phyloP scores from a whole-genome alignment of 2,329 filamentous ascomycete genomes.

The Pyrenophora seminiperda region DNA sequence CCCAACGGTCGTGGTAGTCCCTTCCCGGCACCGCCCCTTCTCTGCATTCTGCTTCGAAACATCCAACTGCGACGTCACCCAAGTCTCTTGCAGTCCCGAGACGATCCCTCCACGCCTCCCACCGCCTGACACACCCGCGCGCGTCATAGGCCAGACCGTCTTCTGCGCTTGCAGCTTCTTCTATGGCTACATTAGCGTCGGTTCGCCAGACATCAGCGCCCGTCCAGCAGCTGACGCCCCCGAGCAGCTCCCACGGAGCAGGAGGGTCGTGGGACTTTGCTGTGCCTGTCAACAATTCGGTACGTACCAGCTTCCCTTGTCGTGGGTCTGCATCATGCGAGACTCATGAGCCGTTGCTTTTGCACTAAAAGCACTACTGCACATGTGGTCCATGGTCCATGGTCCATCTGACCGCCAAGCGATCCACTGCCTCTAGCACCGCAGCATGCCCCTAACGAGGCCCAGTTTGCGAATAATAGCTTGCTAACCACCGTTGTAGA shows the following conservation, averaged over 20 bases:
- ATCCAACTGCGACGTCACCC: conserved; percentile 3
- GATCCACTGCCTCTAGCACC: conserved; percentile 1
- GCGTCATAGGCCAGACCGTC: conserved; percentile 14
- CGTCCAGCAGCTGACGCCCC: conserved; percentile 46
- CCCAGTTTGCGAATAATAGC: conserved; percentile 1
- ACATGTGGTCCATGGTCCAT: conserved; percentile 26
- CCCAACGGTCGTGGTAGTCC: conserved; percentile 8
- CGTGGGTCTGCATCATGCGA: conserved; percentile 20
- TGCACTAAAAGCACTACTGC: conserved; percentile 28
- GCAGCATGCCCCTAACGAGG: not conserved
- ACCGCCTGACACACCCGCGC: conserved; percentile 8
- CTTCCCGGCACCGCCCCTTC: conserved; percentile 13
- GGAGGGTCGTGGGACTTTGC: conserved; percentile 48
- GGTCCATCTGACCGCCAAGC: conserved; percentile 30
- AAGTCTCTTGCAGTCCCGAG: conserved; percentile 10
- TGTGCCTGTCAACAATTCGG: conserved; percentile 45
- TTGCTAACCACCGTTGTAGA: conserved; percentile 37
- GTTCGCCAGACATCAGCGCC: conserved; percentile 36
- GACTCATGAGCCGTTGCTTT: conserved; percentile 1
- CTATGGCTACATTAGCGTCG: conserved; percentile 44
- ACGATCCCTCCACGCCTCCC: conserved; percentile 3
- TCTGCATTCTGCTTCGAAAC: not conserved
- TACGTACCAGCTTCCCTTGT: conserved; percentile 30
- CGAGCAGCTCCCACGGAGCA: conserved; percentile 48
- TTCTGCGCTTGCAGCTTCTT: conserved; percentile 14